Conservation (phyloP, 768 basidiomycete species). For the Kockovaella imperatae region DNA sequence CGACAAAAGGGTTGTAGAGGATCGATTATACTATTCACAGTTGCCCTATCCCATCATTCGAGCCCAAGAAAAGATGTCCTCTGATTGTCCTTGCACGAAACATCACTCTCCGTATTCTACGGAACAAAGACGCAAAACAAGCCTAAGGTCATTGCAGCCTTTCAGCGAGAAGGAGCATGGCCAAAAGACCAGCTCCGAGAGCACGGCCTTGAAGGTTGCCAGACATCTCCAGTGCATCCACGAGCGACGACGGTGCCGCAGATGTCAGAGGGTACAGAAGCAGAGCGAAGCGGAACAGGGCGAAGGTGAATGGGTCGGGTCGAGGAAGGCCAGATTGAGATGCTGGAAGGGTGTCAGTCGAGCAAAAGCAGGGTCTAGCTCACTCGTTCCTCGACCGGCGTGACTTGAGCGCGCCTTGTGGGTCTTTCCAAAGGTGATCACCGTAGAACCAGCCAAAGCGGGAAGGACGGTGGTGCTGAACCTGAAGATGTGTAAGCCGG, state of each 20-base stretch:
- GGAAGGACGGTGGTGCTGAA: constrained; percentile 37
- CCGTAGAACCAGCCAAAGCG: constrained; percentile 28
- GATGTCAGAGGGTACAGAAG: constrained; percentile 38
- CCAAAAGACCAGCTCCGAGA: constrained; percentile 30
- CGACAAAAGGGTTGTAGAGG: no score
- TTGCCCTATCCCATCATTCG: no score
- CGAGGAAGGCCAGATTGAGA: constrained; percentile 19
- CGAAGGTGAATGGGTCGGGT: constrained; percentile 34
- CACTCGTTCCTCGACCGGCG: no score
- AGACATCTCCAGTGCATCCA: constrained; percentile 29
- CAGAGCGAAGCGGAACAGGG: constrained; percentile 34
- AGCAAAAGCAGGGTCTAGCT: neutral
- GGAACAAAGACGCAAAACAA: no score
- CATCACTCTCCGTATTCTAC: no score
- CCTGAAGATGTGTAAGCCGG: constrained; percentile 10
- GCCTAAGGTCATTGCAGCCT: no score
- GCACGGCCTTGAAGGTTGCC: constrained; percentile 35
- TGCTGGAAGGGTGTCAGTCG: neutral
- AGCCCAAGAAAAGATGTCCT: no score
- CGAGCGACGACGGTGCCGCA: constrained; percentile 34
- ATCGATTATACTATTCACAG: no score
- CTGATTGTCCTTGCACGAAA: no score
- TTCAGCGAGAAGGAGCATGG: constrained; percentile 30
- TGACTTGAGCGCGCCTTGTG: constrained; percentile 10
- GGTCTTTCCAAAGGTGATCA: constrained; percentile 33